These are phyloP conservation scores for Paragyromitra xinjiangensis DNA, from an alignment of 495 filamentous ascomycete species.

Conservation along the genomic window DNA sequence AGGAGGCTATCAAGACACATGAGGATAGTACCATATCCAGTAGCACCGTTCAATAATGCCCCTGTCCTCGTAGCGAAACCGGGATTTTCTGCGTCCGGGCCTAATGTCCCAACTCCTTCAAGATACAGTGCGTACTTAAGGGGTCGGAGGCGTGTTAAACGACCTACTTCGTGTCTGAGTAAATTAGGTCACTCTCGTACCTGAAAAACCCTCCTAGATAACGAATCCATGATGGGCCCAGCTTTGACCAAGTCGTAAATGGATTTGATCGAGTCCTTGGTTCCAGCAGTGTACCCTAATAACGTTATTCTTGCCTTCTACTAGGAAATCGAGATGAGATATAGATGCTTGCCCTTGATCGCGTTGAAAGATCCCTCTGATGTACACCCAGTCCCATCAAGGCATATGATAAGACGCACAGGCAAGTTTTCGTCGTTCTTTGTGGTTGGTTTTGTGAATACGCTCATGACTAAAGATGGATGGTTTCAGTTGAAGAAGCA, in stretches of 20 bases:
- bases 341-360: conserved; percentile 12
- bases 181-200: not conserved
- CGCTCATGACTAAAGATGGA: too few relatives aligned
- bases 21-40: conserved; percentile 21
- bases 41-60: conserved; percentile 16
- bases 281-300: conserved; percentile 5
- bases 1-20: too few relatives aligned
- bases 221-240: conserved; percentile 8
- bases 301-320: not conserved
- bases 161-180: not conserved
- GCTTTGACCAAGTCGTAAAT: conserved; percentile 32
- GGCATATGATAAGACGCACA: conserved; percentile 33
- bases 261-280: conserved; percentile 23
- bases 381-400: conserved; percentile 44
- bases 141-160: not conserved
- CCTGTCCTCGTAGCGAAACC: not conserved
- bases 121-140: conserved; percentile 30
- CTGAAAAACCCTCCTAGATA: conserved; percentile 28
- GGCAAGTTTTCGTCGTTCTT: conserved; percentile 24
- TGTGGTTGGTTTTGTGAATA: not conserved
- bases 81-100: not conserved
- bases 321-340: not conserved
- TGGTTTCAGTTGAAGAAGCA: too few relatives aligned
- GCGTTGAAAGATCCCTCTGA: conserved; percentile 29
- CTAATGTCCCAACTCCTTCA: conserved; percentile 31